Conservation (phyloP, 352 stramenopile genomes). For the Pythium insidiosum region DNA sequence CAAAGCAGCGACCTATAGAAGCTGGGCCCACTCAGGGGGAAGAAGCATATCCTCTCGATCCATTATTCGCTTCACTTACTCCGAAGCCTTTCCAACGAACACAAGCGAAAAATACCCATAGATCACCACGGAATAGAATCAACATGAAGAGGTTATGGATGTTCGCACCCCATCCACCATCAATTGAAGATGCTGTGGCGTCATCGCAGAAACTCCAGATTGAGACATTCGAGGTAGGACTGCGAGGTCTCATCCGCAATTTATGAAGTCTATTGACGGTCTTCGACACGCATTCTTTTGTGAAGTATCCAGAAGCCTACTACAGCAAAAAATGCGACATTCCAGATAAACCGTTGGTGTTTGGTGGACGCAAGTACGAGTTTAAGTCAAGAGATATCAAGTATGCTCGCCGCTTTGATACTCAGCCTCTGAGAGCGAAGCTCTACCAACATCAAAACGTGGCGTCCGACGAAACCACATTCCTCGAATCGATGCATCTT, state of each 20-base stretch:
- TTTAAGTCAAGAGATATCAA: constrained; percentile 30
- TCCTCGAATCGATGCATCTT: too few relatives aligned
- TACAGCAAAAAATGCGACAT: constrained; percentile 56
- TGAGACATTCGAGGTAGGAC: constrained; percentile 24
- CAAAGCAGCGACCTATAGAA: too few relatives aligned
- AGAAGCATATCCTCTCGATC: constrained; percentile 49
- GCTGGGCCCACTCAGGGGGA: constrained; percentile 8
- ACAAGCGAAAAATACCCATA: not conserved
- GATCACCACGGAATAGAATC: too few relatives aligned
- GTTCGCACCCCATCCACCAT: constrained; percentile 33
- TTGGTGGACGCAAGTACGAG: constrained; percentile 62
- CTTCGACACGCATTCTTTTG: too few relatives aligned
- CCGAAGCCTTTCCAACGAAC: constrained; percentile 36
- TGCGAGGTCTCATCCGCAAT: not conserved
- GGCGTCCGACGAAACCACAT: too few relatives aligned
- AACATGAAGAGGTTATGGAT: too few relatives aligned
- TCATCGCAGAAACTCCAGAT: constrained; percentile 41
- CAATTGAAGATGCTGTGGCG: constrained; percentile 24
- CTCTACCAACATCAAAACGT: too few relatives aligned
- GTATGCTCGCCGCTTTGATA: constrained; percentile 43
- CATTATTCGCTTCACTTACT: constrained; percentile 29
- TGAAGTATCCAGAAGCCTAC: constrained; percentile 41
- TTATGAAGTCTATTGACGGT: too few relatives aligned
- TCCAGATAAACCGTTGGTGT: constrained; percentile 62
- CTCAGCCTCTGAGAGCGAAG: constrained; percentile 9